These are phyloP conservation scores for Irpex rosettiformis DNA, from an alignment of 1,284 basidiomycete species.

Conservation along the genomic window DNA sequence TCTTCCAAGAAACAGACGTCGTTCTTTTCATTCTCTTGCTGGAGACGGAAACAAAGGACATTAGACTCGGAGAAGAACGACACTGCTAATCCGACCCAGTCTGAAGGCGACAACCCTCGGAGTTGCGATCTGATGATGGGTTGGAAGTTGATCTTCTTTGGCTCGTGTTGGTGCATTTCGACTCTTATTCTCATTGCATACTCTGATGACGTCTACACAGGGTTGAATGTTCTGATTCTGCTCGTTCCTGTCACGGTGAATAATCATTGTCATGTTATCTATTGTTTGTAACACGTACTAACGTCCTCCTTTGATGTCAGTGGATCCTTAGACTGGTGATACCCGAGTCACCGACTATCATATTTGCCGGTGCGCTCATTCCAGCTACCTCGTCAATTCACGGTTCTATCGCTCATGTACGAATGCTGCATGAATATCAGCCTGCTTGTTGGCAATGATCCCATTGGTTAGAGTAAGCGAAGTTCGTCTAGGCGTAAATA, in stretches of 20 bases:
- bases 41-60: conserved; percentile 11
- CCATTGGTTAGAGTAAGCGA: conserved; percentile 71
- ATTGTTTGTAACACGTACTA: neutral
- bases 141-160: conserved; percentile 52
- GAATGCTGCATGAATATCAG: no score
- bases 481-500: no score
- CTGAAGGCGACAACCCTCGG: conserved; percentile 10
- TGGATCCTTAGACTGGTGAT: conserved; percentile 62
- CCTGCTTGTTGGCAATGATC: conserved; percentile 62
- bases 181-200: neutral
- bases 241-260: conserved; percentile 61
- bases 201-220: conserved; percentile 29
- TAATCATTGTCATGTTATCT: conserved; percentile 3
- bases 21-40: conserved; percentile 21
- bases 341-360: conserved; percentile 51
- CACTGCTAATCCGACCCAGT: conserved; percentile 9
- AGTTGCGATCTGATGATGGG: conserved; percentile 28
- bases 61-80: conserved; percentile 18
- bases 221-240: conserved; percentile 62
- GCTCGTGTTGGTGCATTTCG: conserved; percentile 47
- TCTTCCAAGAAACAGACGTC: neutral
- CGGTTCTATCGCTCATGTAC: neutral
- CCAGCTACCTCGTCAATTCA: neutral
- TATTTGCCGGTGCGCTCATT: conserved; percentile 57
- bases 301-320: conserved; percentile 29